Evolutionary conservation across 2,329 filamentous ascomycete species (phyloP), one percentile per base, ranked within the genome.

Genomic region (Colletotrichum acutatum): DNA sequence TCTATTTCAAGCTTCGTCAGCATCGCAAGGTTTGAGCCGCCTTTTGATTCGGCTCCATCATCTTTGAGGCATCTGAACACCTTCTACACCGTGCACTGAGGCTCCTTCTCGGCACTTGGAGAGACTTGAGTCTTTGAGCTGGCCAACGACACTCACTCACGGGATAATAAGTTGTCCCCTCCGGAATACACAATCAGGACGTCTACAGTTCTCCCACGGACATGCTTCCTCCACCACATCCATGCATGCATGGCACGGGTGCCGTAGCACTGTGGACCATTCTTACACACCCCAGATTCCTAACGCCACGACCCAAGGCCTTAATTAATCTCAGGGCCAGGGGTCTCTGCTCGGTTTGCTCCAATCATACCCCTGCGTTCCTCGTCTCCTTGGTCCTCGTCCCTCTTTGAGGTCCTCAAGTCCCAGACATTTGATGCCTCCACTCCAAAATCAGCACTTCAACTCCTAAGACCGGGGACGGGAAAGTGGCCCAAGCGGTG

Each of bases 301-400:
- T 63, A 67, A 72, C 58, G 37, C 68, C 61, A 74, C 71, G 24
- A 49, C 68, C 57, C 57, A 66, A 66, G 67, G 61, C 68, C 62
- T 66, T 58, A 62, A 74, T 62, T 63, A 57, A 62, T 42, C 68
- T 71, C 62, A 22, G 68, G 34, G 11, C 52, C 22, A 53, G 68
- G 68, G 71, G 49, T 37, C 67, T 46, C 57, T 16, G 57, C 28
- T 52, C 57, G n/a, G 19, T 58, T 62, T 22, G 56, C 60, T 60
- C 66, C 70, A 72, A 57, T 71, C 71, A 61, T 49, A 4, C 46
- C 61, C 60, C 34, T 22, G n/a, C 42, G 16, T 37, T 24, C 26
- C 46, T 49, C 56, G 24, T 49, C 24, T 59, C 8, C 24, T 49
- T 30, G 12, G 59, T 49, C 2, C 19, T 62, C 60, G 53, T 59